A percentile compares a stretch with the other conserved stretches of the same genome.
phyloP scores from a whole-genome alignment of 2,329 filamentous ascomycete genomes.

The Cercospora citrullina region DNA sequence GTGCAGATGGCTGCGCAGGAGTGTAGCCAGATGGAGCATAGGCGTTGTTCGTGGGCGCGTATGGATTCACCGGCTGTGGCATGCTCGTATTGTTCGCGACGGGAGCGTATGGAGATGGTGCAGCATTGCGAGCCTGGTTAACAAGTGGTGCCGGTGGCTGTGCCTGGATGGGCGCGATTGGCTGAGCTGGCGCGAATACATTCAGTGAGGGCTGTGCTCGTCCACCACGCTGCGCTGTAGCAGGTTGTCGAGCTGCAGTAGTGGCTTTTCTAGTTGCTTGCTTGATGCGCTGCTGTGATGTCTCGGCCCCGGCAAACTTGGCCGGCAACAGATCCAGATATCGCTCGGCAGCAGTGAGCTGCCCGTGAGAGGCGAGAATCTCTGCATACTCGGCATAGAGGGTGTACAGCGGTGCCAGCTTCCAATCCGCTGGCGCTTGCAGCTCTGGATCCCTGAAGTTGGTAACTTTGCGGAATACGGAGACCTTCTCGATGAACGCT shows the following conservation, averaged over 20 bases:
- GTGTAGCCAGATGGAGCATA: conserved; percentile 39
- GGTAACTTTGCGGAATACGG: conserved; percentile 89
- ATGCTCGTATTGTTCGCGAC: conserved; percentile 17
- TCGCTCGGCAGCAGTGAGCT: conserved; percentile 80
- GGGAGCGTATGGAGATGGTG: conserved; percentile 44
- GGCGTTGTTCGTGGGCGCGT: conserved; percentile 40
- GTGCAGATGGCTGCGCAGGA: conserved; percentile 49
- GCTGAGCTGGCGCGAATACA: conserved; percentile 44
- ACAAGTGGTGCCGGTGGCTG: conserved; percentile 45
- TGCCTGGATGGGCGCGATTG: conserved; percentile 20
- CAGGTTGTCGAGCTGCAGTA: conserved; percentile 38
- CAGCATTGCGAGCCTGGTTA: conserved; percentile 37
- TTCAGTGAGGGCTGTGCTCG: conserved; percentile 24
- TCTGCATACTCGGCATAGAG: conserved; percentile 98
- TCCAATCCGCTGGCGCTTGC: conserved; percentile 75
- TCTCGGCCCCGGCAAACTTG: conserved; percentile 81
- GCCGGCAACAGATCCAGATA: conserved; percentile 85
- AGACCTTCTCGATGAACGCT: conserved; percentile 96
- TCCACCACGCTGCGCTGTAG: conserved; percentile 35
- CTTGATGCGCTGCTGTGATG: conserved; percentile 80
- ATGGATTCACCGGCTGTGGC: conserved; percentile 48
- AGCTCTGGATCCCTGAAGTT: conserved; percentile 83
- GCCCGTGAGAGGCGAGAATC: conserved; percentile 86
- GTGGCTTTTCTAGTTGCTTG: conserved; percentile 67
- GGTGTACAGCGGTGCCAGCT: conserved; percentile 81